Base-by-base conservation (phyloP, 345 rosid species). In the Clarkia xantiana region DNA sequence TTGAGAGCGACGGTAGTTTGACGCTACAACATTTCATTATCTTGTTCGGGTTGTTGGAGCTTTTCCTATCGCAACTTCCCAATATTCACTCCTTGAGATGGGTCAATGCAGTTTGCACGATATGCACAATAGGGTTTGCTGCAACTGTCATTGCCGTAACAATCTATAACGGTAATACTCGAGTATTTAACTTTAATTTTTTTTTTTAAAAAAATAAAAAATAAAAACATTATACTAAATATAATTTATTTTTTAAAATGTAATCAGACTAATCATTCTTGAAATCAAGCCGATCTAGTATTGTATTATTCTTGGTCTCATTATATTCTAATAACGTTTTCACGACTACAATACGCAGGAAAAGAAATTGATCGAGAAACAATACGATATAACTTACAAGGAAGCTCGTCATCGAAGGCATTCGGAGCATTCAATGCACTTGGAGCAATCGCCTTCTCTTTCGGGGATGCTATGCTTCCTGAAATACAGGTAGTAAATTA, bases 401-500 rank as follows among this genome's bases (percentile, higher is more conserved):
- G 75, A 60, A 77, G 73, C 51, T 68, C 71, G 45, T 61, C 73
- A 14, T 9, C 58, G 3, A 68, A 54, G 67, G 50, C 16, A 22
- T 77, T 73, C 53, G 67, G 57, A 59, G 77, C 82, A 45, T 77
- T 73, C 63, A 73, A 68, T 38, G 79, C 82, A 53, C 61, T 71
- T 7, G 82, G 77, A 40, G 67, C 67, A 42, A 74, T 77, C 45
- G 82, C 79, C 23, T 77, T 68, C 56, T 74, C 77, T 15, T 73
- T 77, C 46, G 82, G 79, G 48, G 79, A 73, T 59, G 79, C 73
- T 34, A 68, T 77, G 79, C 82, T 73, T 59, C 82, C 77, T 6
- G 82, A 73, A 62, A 73, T 74, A 66, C 79, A 77, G 71, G 81
- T 76, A 54, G 18, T 13, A 18, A 9, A 14, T 48, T n/a, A 29